A percentile compares a stretch with the other conserved stretches of the same genome.
Evolutionary conservation across 2,329 filamentous ascomycete genomes (phyloP).

Genomic region (Ceratocystis papillata): DNA sequence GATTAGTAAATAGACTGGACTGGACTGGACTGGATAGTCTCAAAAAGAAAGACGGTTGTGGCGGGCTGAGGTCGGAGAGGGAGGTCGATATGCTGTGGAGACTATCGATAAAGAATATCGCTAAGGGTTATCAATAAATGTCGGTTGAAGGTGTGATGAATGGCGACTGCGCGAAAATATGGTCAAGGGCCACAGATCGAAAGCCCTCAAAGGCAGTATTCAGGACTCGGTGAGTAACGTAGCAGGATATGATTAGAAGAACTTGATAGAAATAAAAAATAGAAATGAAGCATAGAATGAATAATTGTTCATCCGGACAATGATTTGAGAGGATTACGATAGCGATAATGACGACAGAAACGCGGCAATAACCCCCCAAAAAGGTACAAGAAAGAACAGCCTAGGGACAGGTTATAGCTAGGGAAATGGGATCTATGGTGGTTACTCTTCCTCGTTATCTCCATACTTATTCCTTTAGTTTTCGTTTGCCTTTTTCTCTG

Average conservation of each 20-base stretch:
- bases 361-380: background rate
- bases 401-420: background rate
- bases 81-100: background rate
- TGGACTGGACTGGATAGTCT: too few species aligned
- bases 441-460: background rate
- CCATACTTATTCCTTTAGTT: background rate
- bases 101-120: background rate
- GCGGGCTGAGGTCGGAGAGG: background rate
- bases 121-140: too few species aligned
- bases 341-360: slow-evolving; percentile 7
- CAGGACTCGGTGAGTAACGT: background rate
- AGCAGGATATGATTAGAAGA: background rate
- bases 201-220: background rate
- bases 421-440: background rate
- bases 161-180: background rate
- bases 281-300: background rate
- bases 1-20: background rate
- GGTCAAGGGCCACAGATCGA: background rate
- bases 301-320: background rate
- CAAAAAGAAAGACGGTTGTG: background rate
- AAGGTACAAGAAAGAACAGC: background rate
- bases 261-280: background rate
- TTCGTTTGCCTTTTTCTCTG: background rate
- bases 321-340: background rate
- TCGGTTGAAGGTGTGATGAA: background rate